A percentile compares a stretch with the other conserved stretches of the same genome.
These are phyloP conservation scores for Aspergillus sp. DNA, from an alignment of 2,329 filamentous ascomycete genomes.

Conservation along the genomic window DNA sequence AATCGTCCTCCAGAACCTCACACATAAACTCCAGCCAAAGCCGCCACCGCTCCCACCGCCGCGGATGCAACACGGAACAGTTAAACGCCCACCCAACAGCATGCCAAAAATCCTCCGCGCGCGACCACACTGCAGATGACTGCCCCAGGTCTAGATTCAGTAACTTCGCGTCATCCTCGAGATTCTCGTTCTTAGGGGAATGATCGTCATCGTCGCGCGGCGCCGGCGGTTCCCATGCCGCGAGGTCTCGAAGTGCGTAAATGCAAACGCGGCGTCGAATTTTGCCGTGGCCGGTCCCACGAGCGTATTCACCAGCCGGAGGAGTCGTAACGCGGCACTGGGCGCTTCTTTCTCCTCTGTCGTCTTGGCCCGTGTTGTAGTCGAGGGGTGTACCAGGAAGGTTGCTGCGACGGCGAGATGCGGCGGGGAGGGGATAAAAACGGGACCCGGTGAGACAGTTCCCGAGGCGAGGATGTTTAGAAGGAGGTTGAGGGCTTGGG, in stretches of 20 bases:
- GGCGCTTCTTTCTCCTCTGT: conserved; percentile 55
- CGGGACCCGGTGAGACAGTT: conserved; percentile 37
- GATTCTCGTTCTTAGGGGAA: conserved; percentile 14
- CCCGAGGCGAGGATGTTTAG: conserved; percentile 33
- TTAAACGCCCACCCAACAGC: conserved; percentile 88
- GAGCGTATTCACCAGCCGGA: conserved; percentile 57
- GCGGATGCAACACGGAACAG: conserved; percentile 64
- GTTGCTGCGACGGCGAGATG: conserved; percentile 72
- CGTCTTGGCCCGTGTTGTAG: conserved; percentile 64
- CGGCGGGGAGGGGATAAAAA: conserved; percentile 59
- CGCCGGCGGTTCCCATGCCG: conserved; percentile 22
- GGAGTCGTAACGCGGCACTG: conserved; percentile 58
- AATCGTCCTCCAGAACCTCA: conserved; percentile 38
- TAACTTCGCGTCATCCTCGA: conserved; percentile 41
- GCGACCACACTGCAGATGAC: conserved; percentile 59
- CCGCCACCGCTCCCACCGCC: conserved; percentile 74
- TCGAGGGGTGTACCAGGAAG: conserved; percentile 69
- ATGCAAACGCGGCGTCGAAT: conserved; percentile 64
- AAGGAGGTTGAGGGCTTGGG: conserved; percentile 56
- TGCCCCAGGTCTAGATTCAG: conserved; percentile 55
- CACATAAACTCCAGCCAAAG: conserved; percentile 68
- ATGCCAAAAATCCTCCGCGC: conserved; percentile 82
- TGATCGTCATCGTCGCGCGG: conserved; percentile 14
- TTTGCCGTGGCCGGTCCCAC: conserved; percentile 64
- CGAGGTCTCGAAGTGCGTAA: conserved; percentile 39